Base-by-base conservation (phyloP, 495 filamentous ascomycete species). In the Hypoxylon lenormandii region DNA sequence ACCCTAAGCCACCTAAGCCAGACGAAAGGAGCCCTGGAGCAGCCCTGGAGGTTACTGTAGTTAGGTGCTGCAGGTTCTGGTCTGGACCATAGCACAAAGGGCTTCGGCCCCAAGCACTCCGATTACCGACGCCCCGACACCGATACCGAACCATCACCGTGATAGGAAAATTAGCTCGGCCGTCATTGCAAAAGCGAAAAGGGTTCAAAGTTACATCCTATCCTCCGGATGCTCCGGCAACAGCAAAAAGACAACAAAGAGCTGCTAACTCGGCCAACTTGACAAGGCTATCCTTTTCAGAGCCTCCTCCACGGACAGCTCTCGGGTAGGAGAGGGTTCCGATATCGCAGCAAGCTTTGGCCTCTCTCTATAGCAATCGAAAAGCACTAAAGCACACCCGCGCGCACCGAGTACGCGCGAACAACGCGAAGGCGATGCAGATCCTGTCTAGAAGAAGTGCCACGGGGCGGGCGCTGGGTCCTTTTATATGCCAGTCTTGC, bases 401-500 rank as follows among this genome's bases (percentile, higher is more conserved):
- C 42, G 7, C 42, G 8, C 42, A 19, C 42, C n/a, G 42, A 45
- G 42, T 45, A 42, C 42, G 42, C 16, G 16, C 38, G 30, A 33
- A 33, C 23, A 33, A 36, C 15, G n/a, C 47, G 26, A 28, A 28
- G 1, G 26, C 26, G 1, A 55, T 53, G 64, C 40, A 47, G 15
- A 49, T 58, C 28, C 49, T 59, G 15, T 26, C 58, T 10, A 33
- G 30, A 28, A 28, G 50, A 22, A 12, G 45, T 15, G 38, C 58
- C 13, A 45, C 51, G 10, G 11, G 42, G 26, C 51, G 47, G 3
- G 45, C 60, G 40, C 22, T 23, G 7, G 16, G 51, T 2, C 19
- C 61, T 15, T 73, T 74, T 40, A 46, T 75, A 38, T 76, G 76
- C 70, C 54, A 42, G 16, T 64, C 70, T 11, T 78, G 76, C 57